phyloP scores from a whole-genome alignment of 169 alveolate genomes.

The Plasmodium vinckei region DNA sequence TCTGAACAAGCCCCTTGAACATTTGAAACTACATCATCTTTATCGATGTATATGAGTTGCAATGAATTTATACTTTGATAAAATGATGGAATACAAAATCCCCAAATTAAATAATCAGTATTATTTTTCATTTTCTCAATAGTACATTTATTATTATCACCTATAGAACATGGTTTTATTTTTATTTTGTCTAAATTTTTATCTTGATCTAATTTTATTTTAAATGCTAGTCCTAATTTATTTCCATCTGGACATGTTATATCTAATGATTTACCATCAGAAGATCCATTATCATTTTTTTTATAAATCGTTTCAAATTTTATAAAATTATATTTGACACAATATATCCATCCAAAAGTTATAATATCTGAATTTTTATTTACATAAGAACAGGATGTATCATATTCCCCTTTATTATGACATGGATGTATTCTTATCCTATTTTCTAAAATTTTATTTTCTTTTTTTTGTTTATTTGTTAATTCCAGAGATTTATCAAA shows the following conservation, averaged over 20 bases:
- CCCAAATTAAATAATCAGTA: constrained; percentile 67
- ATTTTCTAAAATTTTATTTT: neutral
- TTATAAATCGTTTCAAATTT: constrained; percentile 44
- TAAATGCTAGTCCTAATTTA: constrained; percentile 44
- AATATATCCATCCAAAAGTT: constrained; percentile 68
- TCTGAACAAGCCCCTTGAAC: constrained; percentile 59
- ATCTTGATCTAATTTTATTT: constrained; percentile 32
- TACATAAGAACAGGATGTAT: constrained; percentile 42
- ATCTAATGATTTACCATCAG: neutral
- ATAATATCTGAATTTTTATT: constrained; percentile 19
- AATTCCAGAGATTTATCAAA: constrained; percentile 12
- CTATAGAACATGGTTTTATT: constrained; percentile 46
- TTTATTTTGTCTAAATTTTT: constrained; percentile 30
- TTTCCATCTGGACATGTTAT: constrained; percentile 45
- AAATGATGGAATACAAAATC: constrained; percentile 48
- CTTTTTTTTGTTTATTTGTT: constrained; percentile 1
- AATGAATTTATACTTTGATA: constrained; percentile 34
- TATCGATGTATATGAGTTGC: constrained; percentile 41
- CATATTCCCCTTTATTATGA: constrained; percentile 53
- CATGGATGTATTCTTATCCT: constrained; percentile 44
- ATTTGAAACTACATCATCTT: constrained; percentile 5
- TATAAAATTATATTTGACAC: constrained; percentile 42
- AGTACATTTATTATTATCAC: constrained; percentile 32
- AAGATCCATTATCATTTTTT: neutral
- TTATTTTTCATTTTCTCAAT: constrained; percentile 13